These are phyloP conservation scores for Reutealis trisperma DNA, from an alignment of 345 rosid genomes.

Conservation along the genomic window DNA sequence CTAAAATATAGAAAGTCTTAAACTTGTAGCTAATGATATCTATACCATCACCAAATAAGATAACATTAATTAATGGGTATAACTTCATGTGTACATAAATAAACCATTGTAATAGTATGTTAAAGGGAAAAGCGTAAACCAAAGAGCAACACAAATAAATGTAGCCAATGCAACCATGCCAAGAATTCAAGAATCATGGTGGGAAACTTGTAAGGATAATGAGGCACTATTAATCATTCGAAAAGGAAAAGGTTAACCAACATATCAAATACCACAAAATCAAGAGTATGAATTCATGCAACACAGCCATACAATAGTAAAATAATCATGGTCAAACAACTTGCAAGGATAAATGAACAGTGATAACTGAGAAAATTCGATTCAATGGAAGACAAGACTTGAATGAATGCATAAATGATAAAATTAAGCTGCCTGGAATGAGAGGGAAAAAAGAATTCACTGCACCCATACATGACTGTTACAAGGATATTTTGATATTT, in stretches of 20 bases:
- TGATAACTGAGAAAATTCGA: neutral
- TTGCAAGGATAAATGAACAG: neutral
- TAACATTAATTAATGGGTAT: neutral
- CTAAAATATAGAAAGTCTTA: neutral
- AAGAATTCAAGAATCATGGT: neutral
- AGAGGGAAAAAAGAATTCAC: too few species aligned
- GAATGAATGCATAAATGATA: too few species aligned
- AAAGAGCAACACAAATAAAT: neutral
- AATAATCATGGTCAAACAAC: neutral
- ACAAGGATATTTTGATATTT: neutral
- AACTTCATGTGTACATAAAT: neutral
- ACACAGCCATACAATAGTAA: neutral
- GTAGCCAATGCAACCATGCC: neutral
- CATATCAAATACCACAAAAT: too few species aligned
- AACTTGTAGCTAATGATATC: neutral
- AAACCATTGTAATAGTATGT: neutral
- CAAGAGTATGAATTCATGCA: neutral
- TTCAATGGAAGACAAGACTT: neutral
- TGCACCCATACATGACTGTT: too few species aligned
- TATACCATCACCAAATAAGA: neutral
- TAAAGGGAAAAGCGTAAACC: neutral
- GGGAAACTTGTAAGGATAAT: too few species aligned
- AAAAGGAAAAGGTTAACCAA: too few species aligned
- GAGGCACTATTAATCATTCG: too few species aligned
- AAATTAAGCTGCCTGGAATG: too few species aligned